Conservation (phyloP, 2,329 filamentous ascomycete genomes). For the Aspergillus versicolor region DNA sequence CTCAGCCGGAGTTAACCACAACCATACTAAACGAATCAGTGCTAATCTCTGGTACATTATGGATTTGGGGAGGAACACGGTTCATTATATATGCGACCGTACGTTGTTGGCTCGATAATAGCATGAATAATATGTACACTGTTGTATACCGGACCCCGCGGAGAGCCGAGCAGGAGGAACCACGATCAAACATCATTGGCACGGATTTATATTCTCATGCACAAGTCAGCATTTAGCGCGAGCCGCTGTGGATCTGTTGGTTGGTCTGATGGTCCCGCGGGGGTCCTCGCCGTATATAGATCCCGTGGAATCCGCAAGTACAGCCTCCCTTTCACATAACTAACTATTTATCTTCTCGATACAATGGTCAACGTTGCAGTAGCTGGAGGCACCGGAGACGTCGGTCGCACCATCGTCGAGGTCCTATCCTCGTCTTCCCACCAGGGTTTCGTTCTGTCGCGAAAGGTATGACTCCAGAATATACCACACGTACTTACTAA, state of each 20-base stretch:
- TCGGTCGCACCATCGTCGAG: conserved; percentile 11
- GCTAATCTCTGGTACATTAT: no score
- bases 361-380: conserved; percentile 13
- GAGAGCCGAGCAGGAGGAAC: no score
- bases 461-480: neutral
- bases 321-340: neutral
- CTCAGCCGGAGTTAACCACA: no score
- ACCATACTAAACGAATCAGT: no score
- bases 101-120: no score
- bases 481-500: neutral
- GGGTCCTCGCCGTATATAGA: no score
- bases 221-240: neutral
- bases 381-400: conserved; percentile 10
- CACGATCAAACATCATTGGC: no score
- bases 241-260: neutral
- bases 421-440: neutral
- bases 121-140: no score
- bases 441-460: conserved; percentile 5
- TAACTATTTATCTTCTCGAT: neutral
- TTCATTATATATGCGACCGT: no score
- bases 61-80: no score
- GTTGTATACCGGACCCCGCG: no score
- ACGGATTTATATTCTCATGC: neutral
- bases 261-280: no score
- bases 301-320: neutral